These are phyloP conservation scores for Avena eriantha DNA, from an alignment of 176 grass and related monocot species.

Conservation along the genomic window DNA sequence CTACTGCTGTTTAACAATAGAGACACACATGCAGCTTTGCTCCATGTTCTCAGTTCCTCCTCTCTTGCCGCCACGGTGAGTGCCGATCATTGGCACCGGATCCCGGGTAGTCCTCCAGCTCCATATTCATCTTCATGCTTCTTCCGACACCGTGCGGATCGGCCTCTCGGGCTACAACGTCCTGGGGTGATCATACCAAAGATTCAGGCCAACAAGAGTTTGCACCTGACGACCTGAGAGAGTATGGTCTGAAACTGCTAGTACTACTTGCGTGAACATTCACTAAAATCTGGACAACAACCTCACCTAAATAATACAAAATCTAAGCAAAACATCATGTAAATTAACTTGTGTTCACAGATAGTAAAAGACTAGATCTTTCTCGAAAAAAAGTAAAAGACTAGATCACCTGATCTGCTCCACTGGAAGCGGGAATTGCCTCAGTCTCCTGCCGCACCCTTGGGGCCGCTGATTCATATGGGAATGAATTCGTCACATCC, in stretches of 20 bases:
- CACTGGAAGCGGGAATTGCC: not conserved
- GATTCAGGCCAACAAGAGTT: not conserved
- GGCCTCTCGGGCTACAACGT: not conserved
- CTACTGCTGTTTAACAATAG: not conserved
- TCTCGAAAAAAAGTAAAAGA: not conserved
- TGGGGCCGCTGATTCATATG: not conserved
- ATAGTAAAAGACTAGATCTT: not conserved
- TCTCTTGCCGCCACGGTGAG: slow-evolving; percentile 53
- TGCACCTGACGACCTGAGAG: not conserved
- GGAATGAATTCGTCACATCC: not conserved
- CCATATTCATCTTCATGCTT: slow-evolving; percentile 36
- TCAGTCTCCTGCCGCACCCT: not conserved
- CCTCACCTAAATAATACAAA: not conserved
- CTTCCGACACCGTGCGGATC: not conserved
- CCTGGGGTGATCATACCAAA: slow-evolving; percentile 23
- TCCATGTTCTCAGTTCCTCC: slow-evolving; percentile 44
- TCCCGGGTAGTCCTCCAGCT: slow-evolving; percentile 64
- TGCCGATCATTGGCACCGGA: slow-evolving; percentile 75
- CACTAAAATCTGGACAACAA: not conserved
- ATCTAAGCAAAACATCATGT: not conserved
- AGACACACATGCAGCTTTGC: not conserved
- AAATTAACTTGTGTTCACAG: not conserved
- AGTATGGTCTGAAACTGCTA: not conserved
- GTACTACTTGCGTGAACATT: not conserved
- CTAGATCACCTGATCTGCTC: slow-evolving; percentile 33